phyloP scores from a whole-genome alignment of 495 filamentous ascomycete genomes.

The Aspergillus cristatus region DNA sequence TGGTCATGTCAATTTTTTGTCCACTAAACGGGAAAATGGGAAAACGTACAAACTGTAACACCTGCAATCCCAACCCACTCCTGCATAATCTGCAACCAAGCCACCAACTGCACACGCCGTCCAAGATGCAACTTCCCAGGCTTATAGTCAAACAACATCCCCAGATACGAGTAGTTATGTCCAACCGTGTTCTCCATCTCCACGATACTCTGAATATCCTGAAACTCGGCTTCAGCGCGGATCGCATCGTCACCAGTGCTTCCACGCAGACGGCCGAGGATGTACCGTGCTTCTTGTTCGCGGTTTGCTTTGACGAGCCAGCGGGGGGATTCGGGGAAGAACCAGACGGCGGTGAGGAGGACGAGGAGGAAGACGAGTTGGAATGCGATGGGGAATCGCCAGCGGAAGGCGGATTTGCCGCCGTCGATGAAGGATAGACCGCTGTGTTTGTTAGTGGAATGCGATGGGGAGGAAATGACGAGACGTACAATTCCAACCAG shows the following conservation, averaged over 20 bases:
- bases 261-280: conserved; percentile 54
- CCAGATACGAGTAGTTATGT: conserved; percentile 44
- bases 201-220: conserved; percentile 51
- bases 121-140: conserved; percentile 56
- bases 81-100: conserved; percentile 67
- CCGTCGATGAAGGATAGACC: conserved; percentile 50
- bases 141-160: conserved; percentile 56
- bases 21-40: too few species aligned
- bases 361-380: conserved; percentile 57
- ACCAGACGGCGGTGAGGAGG: conserved; percentile 41
- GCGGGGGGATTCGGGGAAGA: conserved; percentile 57
- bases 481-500: conserved; percentile 58
- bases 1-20: too few species aligned
- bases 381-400: conserved; percentile 65
- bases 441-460: conserved; percentile 9
- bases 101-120: conserved; percentile 56
- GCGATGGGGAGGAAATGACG: too few species aligned
- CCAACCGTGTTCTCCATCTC: conserved; percentile 46
- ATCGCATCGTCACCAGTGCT: conserved; percentile 41
- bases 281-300: conserved; percentile 52
- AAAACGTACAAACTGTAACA: conserved; percentile 51
- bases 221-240: conserved; percentile 52
- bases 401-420: conserved; percentile 47
- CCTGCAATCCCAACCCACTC: conserved; percentile 68
- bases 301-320: conserved; percentile 57